Conservation (phyloP, 257 asterid genomes). For the Scutellaria galericulata region DNA sequence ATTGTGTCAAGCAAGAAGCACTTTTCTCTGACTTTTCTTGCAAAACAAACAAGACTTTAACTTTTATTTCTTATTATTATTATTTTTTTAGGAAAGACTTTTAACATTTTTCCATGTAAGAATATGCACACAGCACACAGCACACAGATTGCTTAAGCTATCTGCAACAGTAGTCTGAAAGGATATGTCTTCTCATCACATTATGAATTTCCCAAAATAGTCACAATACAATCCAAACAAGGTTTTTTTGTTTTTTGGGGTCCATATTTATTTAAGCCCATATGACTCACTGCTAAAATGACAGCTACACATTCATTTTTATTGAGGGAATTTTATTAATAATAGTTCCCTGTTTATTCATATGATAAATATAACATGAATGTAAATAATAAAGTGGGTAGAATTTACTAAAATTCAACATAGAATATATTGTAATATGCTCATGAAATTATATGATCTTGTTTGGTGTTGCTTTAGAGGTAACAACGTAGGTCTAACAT, state of each 20-base stretch:
- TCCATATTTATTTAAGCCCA: conserved; percentile 19
- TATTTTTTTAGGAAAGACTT: not conserved
- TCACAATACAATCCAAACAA: conserved; percentile 23
- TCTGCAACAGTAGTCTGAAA: conserved; percentile 26
- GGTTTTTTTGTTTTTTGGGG: conserved; percentile 18
- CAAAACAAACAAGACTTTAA: conserved; percentile 39
- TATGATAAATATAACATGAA: too few species aligned
- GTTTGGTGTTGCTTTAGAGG: too few species aligned
- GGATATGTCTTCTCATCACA: not conserved
- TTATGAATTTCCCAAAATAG: not conserved
- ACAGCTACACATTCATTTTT: conserved; percentile 4
- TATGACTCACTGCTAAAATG: conserved; percentile 22
- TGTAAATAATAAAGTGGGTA: too few species aligned
- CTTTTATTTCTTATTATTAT: too few species aligned
- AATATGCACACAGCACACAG: conserved; percentile 18
- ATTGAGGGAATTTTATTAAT: too few species aligned
- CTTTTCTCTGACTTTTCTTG: conserved; percentile 44
- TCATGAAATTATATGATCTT: too few species aligned
- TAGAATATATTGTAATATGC: too few species aligned
- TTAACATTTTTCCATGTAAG: conserved; percentile 33
- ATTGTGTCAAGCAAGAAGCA: conserved; percentile 32
- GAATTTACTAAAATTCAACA: too few species aligned
- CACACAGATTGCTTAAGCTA: conserved; percentile 38
- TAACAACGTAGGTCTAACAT: too few species aligned
- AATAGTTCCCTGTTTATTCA: too few species aligned